Evolutionary conservation across 2,329 filamentous ascomycete species (phyloP), one percentile per base, ranked within the genome.

Genomic region (Tolypocladium tundrense): DNA sequence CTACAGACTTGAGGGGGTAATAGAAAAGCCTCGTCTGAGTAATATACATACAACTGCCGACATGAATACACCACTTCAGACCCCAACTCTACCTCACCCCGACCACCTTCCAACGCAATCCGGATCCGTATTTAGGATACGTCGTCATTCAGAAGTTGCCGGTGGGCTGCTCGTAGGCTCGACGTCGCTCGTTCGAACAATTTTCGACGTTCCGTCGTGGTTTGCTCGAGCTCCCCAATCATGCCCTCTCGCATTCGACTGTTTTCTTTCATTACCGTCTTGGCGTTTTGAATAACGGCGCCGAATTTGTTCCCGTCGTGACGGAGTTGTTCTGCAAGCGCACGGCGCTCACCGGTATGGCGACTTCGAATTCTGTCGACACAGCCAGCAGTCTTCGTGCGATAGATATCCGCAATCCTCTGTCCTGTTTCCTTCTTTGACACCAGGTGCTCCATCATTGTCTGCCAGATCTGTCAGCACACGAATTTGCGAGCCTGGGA

Each of bases 311-410:
- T 58, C 4, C 53, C 35, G 33, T 70, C 66, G 6, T 54, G 61
- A 16, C 56, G 60, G 54, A 64, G 60, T 3, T 39, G 56, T n/a
- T 64, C 60, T 14, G 21, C 53, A 6, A 69, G 37, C 14, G 19
- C 27, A 16, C 53, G 40, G 8, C 53, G 62, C 33, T 70, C 69
- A 13, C 64, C 56, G 2, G 31, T 19, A 40, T 64, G 65, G 10
- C 61, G 64, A 14, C 57, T 59, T n/a, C 61, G 57, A 3, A 70
- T 64, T 21, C 59, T 64, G 11, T 57, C 58, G 33, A 69, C 60
- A 3, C 64, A 68, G 4, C 54, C 53, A 1, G 62, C 43, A 4
- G 58, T 61, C n/a, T 60, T 64, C 19, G 61, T 60, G 3, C 57
- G 60, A 55, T 70, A 70, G 1, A 56, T 55, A 21, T 63, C 60